Evolutionary conservation across 169 alveolate species (phyloP).

Genomic region (Perkinsus chesapeaki): DNA sequence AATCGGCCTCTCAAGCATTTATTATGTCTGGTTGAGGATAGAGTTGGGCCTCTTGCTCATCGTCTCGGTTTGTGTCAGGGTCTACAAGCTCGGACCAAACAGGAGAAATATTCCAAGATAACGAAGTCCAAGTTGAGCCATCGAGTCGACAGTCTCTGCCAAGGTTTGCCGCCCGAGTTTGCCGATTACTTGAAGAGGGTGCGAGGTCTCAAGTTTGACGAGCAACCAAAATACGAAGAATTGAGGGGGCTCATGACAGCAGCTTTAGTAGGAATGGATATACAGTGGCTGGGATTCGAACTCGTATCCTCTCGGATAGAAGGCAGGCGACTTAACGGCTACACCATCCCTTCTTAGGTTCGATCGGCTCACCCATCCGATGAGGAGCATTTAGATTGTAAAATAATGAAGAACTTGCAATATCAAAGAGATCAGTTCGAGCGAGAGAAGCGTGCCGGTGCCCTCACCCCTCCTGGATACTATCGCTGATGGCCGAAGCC

Average conservation of each 20-base stretch:
- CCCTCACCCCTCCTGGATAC: neutral
- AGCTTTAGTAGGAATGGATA: neutral
- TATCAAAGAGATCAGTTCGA: neutral
- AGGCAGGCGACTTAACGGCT: no score
- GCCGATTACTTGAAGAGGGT: neutral
- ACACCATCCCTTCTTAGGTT: neutral
- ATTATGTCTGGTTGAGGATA: neutral
- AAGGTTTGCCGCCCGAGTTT: neutral
- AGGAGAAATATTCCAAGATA: conserved; percentile 92
- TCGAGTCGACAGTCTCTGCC: neutral
- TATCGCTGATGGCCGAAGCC: no score
- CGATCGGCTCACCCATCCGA: neutral
- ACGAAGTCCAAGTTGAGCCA: conserved; percentile 58
- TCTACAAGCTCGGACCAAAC: conserved; percentile 83
- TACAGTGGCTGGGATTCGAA: no score
- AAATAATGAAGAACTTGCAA: neutral
- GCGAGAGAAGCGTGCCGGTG: neutral
- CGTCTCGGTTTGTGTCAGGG: conserved; percentile 95
- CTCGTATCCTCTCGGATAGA: no score
- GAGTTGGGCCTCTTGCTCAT: conserved; percentile 34
- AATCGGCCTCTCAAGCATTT: no score
- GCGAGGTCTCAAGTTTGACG: neutral
- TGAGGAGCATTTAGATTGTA: neutral
- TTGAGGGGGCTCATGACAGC: neutral
- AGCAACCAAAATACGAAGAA: neutral